Conservation (phyloP, 805 yeast genomes). For the Metschnikowia bowlesiae region DNA sequence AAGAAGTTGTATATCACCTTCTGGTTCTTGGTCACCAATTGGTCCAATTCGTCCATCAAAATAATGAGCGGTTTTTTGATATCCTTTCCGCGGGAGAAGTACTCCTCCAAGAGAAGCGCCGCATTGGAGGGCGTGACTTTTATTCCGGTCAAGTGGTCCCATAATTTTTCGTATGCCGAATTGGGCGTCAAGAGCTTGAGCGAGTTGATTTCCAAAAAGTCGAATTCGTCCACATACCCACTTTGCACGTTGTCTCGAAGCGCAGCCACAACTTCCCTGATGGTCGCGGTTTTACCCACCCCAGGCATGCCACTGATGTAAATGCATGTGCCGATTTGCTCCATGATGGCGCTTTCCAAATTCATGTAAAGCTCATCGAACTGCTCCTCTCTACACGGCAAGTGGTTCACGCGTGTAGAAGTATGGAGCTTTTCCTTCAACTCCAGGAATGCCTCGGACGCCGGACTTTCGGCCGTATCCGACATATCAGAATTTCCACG, state of each 20-base stretch:
- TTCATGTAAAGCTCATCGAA: conserved; percentile 64
- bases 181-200: conserved; percentile 76
- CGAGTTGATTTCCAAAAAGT: conserved; percentile 86
- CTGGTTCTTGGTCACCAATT: conserved; percentile 76
- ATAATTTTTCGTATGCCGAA: conserved; percentile 74
- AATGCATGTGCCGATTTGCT: conserved; percentile 74
- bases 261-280: conserved; percentile 77
- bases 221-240: conserved; percentile 44
- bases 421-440: conserved; percentile 41
- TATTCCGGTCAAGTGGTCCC: conserved; percentile 66
- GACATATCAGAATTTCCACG: conserved; percentile 4
- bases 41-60: conserved; percentile 89
- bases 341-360: conserved; percentile 65
- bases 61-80: conserved; percentile 57
- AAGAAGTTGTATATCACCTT: conserved; percentile 91
- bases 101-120: conserved; percentile 62
- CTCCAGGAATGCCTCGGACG: conserved; percentile 30
- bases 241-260: conserved; percentile 36
- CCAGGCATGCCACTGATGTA: conserved; percentile 98
- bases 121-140: conserved; percentile 61
- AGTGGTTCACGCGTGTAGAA: conserved; percentile 41
- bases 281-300: conserved; percentile 93
- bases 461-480: conserved; percentile 13
- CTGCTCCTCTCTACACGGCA: conserved; percentile 87
- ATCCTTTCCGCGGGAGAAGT: conserved; percentile 39